Percentiles rank a stretch among this genome's conserved stretches.
phyloP scores from a whole-genome alignment of 2,329 filamentous ascomycete species.

The Stagonosporopsis vannaccii region DNA sequence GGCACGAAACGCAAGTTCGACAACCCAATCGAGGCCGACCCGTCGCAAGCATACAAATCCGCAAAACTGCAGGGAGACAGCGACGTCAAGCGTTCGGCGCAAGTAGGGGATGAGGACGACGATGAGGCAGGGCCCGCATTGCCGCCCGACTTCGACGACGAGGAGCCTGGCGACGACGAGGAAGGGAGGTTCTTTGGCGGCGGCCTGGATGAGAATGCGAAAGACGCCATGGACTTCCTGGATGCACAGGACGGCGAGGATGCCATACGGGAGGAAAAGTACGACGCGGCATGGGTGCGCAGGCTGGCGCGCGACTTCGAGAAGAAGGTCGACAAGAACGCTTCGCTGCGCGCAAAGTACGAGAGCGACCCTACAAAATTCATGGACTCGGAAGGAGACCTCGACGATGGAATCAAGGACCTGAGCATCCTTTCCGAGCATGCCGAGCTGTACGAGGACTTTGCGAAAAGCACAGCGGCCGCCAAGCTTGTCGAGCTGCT shows the following conservation, averaged over 20 bases:
- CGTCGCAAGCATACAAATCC: conserved; percentile 67
- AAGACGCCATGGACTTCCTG: conserved; percentile 86
- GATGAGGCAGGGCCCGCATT: conserved; percentile 62
- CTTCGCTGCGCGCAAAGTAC: conserved; percentile 84
- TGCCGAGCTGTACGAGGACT: conserved; percentile 80
- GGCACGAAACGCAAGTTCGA: conserved; percentile 68
- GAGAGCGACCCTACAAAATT: conserved; percentile 82
- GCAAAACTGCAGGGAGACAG: conserved; percentile 61
- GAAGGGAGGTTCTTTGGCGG: conserved; percentile 96
- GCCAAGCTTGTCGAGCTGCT: conserved; percentile 79
- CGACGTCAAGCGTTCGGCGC: conserved; percentile 58
- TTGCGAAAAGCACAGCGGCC: conserved; percentile 76
- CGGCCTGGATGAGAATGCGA: conserved; percentile 82
- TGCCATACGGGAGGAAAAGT: conserved; percentile 70
- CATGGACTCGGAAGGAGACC: conserved; percentile 84
- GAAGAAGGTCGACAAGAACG: conserved; percentile 88
- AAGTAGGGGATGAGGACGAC: conserved; percentile 57
- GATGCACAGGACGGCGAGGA: conserved; percentile 68
- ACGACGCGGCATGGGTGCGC: conserved; percentile 84
- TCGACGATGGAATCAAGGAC: conserved; percentile 83
- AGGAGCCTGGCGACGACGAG: conserved; percentile 71
- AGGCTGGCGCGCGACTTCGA: conserved; percentile 85
- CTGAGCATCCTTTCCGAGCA: conserved; percentile 89
- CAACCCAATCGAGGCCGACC: conserved; percentile 59
- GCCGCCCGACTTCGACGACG: conserved; percentile 63